Evolutionary conservation across 2,329 filamentous ascomycete genomes (phyloP).

Genomic region (Hypoxylon sp.): DNA sequence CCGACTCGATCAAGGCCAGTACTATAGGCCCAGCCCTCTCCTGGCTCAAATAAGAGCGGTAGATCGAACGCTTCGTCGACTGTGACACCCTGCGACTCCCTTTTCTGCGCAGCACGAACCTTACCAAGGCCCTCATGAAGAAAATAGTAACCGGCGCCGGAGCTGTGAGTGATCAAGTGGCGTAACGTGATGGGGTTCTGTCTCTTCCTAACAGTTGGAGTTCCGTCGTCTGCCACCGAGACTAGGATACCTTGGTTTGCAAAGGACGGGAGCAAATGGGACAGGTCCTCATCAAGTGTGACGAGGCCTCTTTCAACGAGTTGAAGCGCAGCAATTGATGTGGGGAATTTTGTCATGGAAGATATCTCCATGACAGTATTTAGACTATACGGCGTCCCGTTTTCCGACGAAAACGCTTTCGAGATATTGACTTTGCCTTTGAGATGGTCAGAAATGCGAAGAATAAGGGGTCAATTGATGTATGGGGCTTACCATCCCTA

Average conservation of each 20-base stretch:
- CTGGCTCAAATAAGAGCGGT: constrained; percentile 62
- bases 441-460: not conserved
- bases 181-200: constrained; percentile 60
- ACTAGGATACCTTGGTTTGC: constrained; percentile 60
- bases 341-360: constrained; percentile 61
- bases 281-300: constrained; percentile 63
- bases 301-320: constrained; percentile 63
- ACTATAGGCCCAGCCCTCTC: constrained; percentile 61
- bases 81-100: constrained; percentile 3
- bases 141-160: constrained; percentile 61
- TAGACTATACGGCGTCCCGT: constrained; percentile 34
- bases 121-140: constrained; percentile 48
- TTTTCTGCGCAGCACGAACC: constrained; percentile 29
- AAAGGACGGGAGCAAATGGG: constrained; percentile 60
- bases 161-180: constrained; percentile 64
- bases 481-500: constrained; percentile 31
- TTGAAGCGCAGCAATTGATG: constrained; percentile 63
- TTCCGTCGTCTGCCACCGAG: constrained; percentile 59
- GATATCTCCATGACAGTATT: constrained; percentile 56
- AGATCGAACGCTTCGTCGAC: constrained; percentile 54
- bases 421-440: constrained; percentile 42
- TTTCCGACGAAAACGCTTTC: constrained; percentile 35
- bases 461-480: not conserved
- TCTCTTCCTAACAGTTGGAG: constrained; percentile 52
- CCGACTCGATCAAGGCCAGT: constrained; percentile 61